Evolutionary conservation across 1,139 yeast genomes (phyloP).

Genomic region (Spencermartinsiella ligniputridi): DNA sequence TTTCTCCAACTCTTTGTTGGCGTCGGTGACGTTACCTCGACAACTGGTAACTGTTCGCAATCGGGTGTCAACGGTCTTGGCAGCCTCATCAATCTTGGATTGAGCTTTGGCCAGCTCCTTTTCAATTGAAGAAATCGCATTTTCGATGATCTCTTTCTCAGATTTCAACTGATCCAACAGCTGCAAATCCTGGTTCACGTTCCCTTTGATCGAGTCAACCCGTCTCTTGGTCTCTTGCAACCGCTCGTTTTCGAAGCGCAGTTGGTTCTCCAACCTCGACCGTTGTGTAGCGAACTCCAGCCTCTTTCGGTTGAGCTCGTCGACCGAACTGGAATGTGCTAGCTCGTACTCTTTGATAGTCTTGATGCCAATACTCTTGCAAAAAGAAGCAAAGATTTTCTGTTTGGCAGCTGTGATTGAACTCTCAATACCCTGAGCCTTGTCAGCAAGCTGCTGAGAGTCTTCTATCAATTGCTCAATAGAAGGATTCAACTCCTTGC

Average conservation of each 20-base stretch:
- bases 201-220: constrained; percentile 17
- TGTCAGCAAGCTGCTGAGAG: constrained; percentile 25
- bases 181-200: constrained; percentile 14
- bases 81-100: background rate
- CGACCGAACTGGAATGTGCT: constrained; percentile 54
- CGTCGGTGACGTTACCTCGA: constrained; percentile 6
- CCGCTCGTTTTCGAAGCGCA: constrained; percentile 57
- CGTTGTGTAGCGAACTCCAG: constrained; percentile 59
- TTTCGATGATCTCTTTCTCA: constrained; percentile 12
- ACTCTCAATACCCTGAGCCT: constrained; percentile 23
- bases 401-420: constrained; percentile 23
- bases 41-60: constrained; percentile 7
- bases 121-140: background rate
- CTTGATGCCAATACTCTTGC: constrained; percentile 47
- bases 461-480: constrained; percentile 35
- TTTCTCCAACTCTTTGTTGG: constrained; percentile 8
- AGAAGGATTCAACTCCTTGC: constrained; percentile 47
- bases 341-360: constrained; percentile 61
- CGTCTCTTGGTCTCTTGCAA: constrained; percentile 24
- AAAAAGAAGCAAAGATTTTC: constrained; percentile 50
- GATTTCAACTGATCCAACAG: constrained; percentile 17
- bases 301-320: constrained; percentile 61
- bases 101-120: background rate
- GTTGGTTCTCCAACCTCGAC: constrained; percentile 53
- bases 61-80: background rate